Percentiles rank a stretch among this genome's conserved stretches.
phyloP scores from a whole-genome alignment of 2,329 filamentous ascomycete species.

The Trichoderma atrobrunneum region DNA sequence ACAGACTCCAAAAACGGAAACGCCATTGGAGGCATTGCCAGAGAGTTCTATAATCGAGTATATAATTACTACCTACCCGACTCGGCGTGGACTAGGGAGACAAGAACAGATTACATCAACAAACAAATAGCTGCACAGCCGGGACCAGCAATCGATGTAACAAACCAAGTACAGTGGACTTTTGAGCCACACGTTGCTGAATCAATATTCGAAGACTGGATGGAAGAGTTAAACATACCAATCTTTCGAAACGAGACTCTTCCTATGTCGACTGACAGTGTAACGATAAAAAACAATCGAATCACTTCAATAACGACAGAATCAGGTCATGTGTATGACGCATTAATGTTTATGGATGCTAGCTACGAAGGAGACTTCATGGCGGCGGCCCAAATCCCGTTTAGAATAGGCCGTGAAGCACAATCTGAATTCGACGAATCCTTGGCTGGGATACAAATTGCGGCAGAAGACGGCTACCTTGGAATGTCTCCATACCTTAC shows the following conservation, averaged over 20 bases:
- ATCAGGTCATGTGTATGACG: constrained; percentile 8
- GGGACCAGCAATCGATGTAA: constrained; percentile 9
- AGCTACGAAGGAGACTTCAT: constrained; percentile 29
- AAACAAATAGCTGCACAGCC: constrained; percentile 12
- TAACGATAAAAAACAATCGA: constrained; percentile 1
- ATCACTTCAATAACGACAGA: constrained; percentile 15
- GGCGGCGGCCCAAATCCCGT: constrained; percentile 22
- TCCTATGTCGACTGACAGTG: not conserved
- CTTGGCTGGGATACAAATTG: constrained; percentile 19
- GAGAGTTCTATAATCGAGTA: constrained; percentile 6
- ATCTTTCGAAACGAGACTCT: constrained; percentile 8
- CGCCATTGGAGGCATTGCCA: constrained; percentile 10
- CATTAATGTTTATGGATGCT: constrained; percentile 27
- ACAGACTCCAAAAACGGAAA: constrained; percentile 21
- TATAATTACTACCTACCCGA: not conserved
- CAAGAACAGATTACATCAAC: constrained; percentile 1
- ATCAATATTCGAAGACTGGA: constrained; percentile 22
- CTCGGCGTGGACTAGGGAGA: constrained; percentile 5
- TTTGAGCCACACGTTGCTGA: constrained; percentile 26
- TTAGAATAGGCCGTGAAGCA: constrained; percentile 22
- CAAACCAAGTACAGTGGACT: constrained; percentile 23
- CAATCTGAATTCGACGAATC: constrained; percentile 18
- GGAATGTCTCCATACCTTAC: constrained; percentile 25
- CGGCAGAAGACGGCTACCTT: not conserved
- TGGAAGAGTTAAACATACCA: constrained; percentile 12